Evolutionary conservation across 345 rosid species (phyloP).

Genomic region (Gossypium mustelinum): DNA sequence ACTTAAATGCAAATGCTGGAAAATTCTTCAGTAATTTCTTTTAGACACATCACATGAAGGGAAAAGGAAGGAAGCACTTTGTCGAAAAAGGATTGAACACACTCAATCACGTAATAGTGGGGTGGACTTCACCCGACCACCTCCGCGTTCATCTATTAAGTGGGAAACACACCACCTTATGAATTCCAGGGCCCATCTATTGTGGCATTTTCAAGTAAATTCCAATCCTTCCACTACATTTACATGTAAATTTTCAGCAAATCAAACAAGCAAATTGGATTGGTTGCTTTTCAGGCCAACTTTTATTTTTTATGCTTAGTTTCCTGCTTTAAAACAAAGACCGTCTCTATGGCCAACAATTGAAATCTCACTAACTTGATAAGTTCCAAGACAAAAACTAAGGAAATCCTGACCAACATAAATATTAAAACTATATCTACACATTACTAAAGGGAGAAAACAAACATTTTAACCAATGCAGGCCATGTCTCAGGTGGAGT

Average conservation of each 20-base stretch:
- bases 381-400: not conserved
- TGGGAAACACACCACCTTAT: too few species aligned
- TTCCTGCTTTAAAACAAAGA: not conserved
- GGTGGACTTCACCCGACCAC: too few species aligned
- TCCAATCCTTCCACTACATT: too few species aligned
- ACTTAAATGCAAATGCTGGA: too few species aligned
- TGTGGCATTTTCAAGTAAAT: too few species aligned
- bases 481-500: constrained; percentile 9
- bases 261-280: not conserved
- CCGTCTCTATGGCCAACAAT: not conserved
- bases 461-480: constrained; percentile 5
- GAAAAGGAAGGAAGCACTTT: too few species aligned
- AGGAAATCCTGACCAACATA: not conserved
- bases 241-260: not conserved
- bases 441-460: not conserved
- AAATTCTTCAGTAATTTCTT: too few species aligned
- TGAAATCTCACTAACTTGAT: not conserved
- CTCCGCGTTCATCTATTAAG: too few species aligned
- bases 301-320: not conserved
- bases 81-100: too few species aligned
- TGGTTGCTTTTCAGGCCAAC: not conserved
- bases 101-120: too few species aligned
- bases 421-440: not conserved
- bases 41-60: too few species aligned
- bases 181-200: too few species aligned